Conservation (phyloP, 805 yeast species). For the Metschnikowia santaceciliae region DNA sequence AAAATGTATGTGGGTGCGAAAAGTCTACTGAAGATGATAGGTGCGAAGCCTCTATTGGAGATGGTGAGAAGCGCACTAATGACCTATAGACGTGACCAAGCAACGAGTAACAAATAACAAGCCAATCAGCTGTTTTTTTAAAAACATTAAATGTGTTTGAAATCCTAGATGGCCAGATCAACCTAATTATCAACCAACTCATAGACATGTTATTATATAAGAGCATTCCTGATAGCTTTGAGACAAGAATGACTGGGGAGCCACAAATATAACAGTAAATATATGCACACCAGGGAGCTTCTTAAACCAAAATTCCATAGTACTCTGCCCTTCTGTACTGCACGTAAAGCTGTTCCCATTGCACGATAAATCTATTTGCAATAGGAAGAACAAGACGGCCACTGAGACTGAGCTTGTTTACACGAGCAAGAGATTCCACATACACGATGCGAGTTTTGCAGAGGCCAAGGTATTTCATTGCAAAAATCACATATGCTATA, state of each 20-base stretch:
- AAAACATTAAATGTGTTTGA: no score
- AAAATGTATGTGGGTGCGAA: slow-evolving; percentile 8
- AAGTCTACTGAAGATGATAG: neutral
- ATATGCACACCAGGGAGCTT: no score
- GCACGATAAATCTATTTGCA: slow-evolving; percentile 77
- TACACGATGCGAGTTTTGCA: slow-evolving; percentile 61
- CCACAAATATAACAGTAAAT: no score
- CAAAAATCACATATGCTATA: slow-evolving; percentile 53
- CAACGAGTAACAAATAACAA: no score
- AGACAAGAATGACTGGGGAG: no score
- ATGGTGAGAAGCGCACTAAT: neutral
- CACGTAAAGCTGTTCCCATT: slow-evolving; percentile 67
- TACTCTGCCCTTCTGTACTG: slow-evolving; percentile 62
- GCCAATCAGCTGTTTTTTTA: neutral
- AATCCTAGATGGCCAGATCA: no score
- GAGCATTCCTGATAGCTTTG: no score
- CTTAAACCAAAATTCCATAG: slow-evolving; percentile 64
- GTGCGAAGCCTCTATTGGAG: neutral
- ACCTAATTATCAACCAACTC: no score
- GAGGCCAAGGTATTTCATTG: slow-evolving; percentile 45
- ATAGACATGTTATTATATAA: no score
- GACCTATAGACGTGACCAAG: neutral
- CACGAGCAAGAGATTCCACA: slow-evolving; percentile 85
- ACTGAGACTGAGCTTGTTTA: slow-evolving; percentile 65
- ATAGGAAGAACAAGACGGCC: slow-evolving; percentile 71